Conservation (phyloP, 2,329 filamentous ascomycete genomes). For the Aspergillus caelatus region DNA sequence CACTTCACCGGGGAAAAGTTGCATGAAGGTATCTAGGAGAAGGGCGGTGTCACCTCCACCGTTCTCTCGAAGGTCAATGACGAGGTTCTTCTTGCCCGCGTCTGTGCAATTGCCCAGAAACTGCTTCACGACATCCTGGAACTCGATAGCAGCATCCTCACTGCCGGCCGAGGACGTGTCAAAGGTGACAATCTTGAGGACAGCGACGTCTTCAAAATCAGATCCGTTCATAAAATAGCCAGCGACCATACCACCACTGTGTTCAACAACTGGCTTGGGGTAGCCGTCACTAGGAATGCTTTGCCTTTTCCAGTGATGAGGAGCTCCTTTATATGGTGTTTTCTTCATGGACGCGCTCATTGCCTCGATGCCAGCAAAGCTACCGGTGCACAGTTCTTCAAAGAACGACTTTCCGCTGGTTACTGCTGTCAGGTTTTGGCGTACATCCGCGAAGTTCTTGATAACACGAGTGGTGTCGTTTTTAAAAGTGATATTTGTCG, state of each 20-base stretch:
- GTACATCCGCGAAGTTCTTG: neutral
- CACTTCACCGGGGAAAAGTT: slow-evolving; percentile 51
- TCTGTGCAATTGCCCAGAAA: slow-evolving; percentile 53
- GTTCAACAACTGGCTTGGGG: slow-evolving; percentile 41
- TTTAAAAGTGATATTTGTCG: slow-evolving; percentile 32
- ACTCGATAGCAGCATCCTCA: slow-evolving; percentile 25
- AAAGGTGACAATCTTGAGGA: slow-evolving; percentile 50
- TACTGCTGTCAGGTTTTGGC: slow-evolving; percentile 35
- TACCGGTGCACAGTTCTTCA: slow-evolving; percentile 36
- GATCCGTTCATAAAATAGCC: slow-evolving; percentile 49
- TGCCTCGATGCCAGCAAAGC: slow-evolving; percentile 5
- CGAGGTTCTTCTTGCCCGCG: slow-evolving; percentile 57
- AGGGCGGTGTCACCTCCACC: slow-evolving; percentile 55
- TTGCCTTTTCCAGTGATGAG: slow-evolving; percentile 20
- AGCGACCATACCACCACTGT: slow-evolving; percentile 38
- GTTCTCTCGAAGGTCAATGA: slow-evolving; percentile 65
- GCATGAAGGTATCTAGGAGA: slow-evolving; percentile 53
- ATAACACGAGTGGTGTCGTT: slow-evolving; percentile 28
- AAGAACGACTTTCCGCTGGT: slow-evolving; percentile 46
- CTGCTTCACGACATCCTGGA: slow-evolving; percentile 42
- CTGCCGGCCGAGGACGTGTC: slow-evolving; percentile 14
- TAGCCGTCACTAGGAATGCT: slow-evolving; percentile 29
- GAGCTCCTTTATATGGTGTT: neutral
- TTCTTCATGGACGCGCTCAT: neutral
- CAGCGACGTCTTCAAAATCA: slow-evolving; percentile 45